phyloP scores from a whole-genome alignment of 805 yeast species.

The Myxozyma melibiosi region DNA sequence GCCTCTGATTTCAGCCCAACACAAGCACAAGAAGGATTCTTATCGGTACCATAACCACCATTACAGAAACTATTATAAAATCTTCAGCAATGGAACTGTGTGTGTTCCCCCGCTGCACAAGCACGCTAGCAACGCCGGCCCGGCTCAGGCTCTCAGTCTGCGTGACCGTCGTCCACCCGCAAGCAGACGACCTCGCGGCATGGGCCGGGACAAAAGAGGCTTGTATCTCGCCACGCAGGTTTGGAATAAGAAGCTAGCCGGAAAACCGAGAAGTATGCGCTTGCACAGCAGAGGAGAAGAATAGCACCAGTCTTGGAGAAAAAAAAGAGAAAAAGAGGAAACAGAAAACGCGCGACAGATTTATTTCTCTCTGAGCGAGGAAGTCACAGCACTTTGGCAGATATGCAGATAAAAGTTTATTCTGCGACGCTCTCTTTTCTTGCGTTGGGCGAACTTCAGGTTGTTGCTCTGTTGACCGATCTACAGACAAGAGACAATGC shows the following conservation, averaged over 20 bases:
- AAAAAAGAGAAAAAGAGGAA: slow-evolving; percentile 9
- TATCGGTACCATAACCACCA: slow-evolving; percentile 34
- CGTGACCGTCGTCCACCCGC: slow-evolving; percentile 4
- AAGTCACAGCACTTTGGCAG: background rate
- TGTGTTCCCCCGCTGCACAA: slow-evolving; percentile 10
- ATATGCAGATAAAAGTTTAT: background rate
- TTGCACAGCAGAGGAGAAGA: slow-evolving; percentile 13
- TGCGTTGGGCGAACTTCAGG: no score
- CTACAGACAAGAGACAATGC: background rate
- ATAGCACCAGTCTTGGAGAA: slow-evolving; percentile 22
- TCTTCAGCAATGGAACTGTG: slow-evolving; percentile 32
- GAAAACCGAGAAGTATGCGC: slow-evolving; percentile 3
- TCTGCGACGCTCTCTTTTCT: no score
- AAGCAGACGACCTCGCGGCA: slow-evolving; percentile 7
- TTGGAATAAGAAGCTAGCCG: slow-evolving; percentile 7
- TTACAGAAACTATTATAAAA: slow-evolving; percentile 7
- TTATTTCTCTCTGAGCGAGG: background rate
- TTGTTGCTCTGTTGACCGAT: no score
- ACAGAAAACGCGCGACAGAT: background rate
- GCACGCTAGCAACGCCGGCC: slow-evolving; percentile 6
- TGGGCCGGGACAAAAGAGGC: slow-evolving; percentile 2
- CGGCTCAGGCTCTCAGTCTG: background rate
- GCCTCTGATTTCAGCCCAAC: slow-evolving; percentile 22
- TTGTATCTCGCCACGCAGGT: slow-evolving; percentile 23
- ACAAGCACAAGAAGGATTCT: slow-evolving; percentile 28